Conservation (phyloP, 2,329 filamentous ascomycete species). For the Microdochium nivale region DNA sequence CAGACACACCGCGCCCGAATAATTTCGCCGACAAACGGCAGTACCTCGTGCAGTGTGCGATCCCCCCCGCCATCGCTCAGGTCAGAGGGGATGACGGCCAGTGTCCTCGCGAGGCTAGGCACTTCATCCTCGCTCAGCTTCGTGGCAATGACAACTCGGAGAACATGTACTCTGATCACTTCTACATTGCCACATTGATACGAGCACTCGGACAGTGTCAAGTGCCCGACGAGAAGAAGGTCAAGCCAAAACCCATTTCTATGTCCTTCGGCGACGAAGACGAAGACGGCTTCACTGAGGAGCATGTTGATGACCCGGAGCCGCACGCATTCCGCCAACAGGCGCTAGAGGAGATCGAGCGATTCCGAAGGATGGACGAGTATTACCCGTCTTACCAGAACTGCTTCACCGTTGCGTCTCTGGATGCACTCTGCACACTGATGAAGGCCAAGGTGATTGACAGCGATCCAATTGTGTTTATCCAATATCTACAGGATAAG, state of each 20-base stretch:
- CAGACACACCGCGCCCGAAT: conserved; percentile 75
- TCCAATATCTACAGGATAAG: conserved; percentile 56
- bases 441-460: conserved; percentile 58
- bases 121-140: conserved; percentile 81
- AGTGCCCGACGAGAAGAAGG: conserved; percentile 34
- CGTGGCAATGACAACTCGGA: conserved; percentile 91
- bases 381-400: conserved; percentile 63
- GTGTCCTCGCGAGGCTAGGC: conserved; percentile 70
- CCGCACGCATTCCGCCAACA: conserved; percentile 40
- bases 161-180: conserved; percentile 81
- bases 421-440: conserved; percentile 51
- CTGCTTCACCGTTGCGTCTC: conserved; percentile 52
- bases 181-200: conserved; percentile 79
- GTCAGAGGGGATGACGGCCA: conserved; percentile 68
- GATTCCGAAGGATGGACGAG: conserved; percentile 59
- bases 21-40: conserved; percentile 82
- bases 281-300: conserved; percentile 32
- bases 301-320: conserved; percentile 28
- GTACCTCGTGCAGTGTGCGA: conserved; percentile 78
- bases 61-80: conserved; percentile 70
- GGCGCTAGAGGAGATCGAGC: conserved; percentile 55
- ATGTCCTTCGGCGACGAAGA: conserved; percentile 31
- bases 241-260: conserved; percentile 28
- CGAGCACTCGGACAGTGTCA: conserved; percentile 50
- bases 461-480: conserved; percentile 43